Evolutionary conservation across 2,329 filamentous ascomycete species (phyloP), one percentile per base, ranked within the genome.

Genomic region (Trichoderma polysporum): DNA sequence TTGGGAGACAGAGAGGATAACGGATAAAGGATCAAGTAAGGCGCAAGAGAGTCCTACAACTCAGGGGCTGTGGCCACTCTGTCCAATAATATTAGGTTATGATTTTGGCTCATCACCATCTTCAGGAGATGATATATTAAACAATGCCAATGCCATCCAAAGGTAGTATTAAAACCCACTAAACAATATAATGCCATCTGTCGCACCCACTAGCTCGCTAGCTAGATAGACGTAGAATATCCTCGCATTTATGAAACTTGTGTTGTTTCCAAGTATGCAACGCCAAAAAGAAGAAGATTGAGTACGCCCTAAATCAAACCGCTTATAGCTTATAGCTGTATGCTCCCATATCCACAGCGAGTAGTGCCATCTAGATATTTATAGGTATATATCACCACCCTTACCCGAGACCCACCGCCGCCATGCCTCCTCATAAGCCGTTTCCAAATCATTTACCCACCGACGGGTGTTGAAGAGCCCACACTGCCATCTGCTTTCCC

Each of bases 311-410:
- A 25, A 35, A 33, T 33, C 60, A 31, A 64, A 2, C 33, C 60
- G 22, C 35, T 37, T 33, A 15, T 8, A n/a, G n/a, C n/a, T n/a
- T n/a, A n/a, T n/a, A 22, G 25, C 22, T 19, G 17, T 15, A 29
- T 4, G 19, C 39, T 61, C 39, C 50, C 39, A 63, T n/a, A 41
- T 31, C 59, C 33, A 33, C 39, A 41, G 37, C 22, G 9, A 60
- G 19, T 50, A 50, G 54, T 35, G 56, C 54, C 47, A 58, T 57
- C 54, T 59, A 60, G 54, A 31, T 52, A 6, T 47, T 74, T 68
- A 84, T 50, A 99, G 84, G 84, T 93, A 95, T 71, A 99, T 97
- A 82, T 99, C 95, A 9, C 94, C 94, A n/a, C 91, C 90, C 78
- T 93, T 87, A 13, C 93, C 94, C 47, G 82, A 84, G 45, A 94